Percentiles rank a stretch among this genome's conserved stretches.
These are phyloP conservation scores for Gyromitra esculenta DNA, from an alignment of 2,329 filamentous ascomycete genomes.

Conservation along the genomic window DNA sequence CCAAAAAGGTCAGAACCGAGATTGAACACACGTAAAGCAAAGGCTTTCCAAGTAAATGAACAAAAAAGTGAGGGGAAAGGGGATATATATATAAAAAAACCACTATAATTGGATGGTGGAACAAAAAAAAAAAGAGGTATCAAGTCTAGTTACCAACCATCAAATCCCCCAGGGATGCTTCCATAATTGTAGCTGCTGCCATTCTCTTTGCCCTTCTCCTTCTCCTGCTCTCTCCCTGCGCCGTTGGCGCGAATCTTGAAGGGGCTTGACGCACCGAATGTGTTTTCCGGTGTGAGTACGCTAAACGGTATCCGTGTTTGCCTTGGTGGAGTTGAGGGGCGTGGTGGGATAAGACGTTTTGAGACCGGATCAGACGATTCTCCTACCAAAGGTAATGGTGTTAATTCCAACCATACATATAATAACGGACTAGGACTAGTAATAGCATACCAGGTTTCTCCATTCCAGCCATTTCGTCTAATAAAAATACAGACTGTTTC, in stretches of 20 bases:
- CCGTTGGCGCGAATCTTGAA: conserved; percentile 22
- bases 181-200: conserved; percentile 35
- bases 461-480: conserved; percentile 20
- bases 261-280: conserved; percentile 46
- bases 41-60: not conserved
- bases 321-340: conserved; percentile 23
- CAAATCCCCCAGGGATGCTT: conserved; percentile 46
- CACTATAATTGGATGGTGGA: not conserved
- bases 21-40: not conserved
- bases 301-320: conserved; percentile 29
- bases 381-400: conserved; percentile 4
- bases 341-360: not conserved
- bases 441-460: conserved; percentile 14
- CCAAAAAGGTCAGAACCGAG: conserved; percentile 38
- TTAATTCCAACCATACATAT: conserved; percentile 8
- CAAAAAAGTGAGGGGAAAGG: not conserved
- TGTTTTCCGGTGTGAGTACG: conserved; percentile 44
- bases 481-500: conserved; percentile 18
- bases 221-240: conserved; percentile 14
- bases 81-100: not conserved
- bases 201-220: conserved; percentile 28
- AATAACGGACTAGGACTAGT: not conserved
- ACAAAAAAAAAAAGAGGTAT: conserved; percentile 22
- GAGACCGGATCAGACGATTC: not conserved
- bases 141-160: conserved; percentile 43